phyloP scores from a whole-genome alignment of 2,329 filamentous ascomycete species.

The Fusarium bulbicola region DNA sequence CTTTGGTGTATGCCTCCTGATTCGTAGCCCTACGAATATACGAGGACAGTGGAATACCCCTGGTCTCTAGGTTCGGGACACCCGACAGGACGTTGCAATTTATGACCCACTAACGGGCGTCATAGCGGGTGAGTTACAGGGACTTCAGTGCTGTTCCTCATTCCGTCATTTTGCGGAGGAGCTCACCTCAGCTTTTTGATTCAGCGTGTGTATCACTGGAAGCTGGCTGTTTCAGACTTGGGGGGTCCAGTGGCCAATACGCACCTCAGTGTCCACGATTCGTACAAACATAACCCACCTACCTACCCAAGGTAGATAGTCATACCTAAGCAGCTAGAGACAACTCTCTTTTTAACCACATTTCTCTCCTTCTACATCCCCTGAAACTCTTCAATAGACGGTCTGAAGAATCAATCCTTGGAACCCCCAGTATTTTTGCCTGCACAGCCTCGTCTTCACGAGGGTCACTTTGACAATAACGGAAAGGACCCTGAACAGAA shows the following conservation, averaged over 20 bases:
- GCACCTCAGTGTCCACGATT: background rate
- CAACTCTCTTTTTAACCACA: background rate
- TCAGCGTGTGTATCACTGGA: constrained; percentile 1
- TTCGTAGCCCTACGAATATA: constrained; percentile 4
- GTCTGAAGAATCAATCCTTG: constrained; percentile 2
- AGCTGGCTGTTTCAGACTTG: constrained; percentile 13
- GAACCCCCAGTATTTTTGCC: constrained; percentile 14
- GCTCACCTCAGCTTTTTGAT: constrained; percentile 19
- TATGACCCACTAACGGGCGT: constrained; percentile 26
- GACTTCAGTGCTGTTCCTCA: constrained; percentile 8
- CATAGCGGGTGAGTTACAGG: constrained; percentile 24
- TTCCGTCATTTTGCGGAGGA: constrained; percentile 34
- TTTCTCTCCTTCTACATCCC: background rate
- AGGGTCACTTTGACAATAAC: constrained; percentile 10
- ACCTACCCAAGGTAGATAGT: background rate
- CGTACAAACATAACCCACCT: background rate
- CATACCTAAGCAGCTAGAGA: constrained; percentile 1
- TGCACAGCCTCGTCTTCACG: constrained; percentile 42
- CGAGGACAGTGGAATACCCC: background rate
- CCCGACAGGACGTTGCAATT: constrained; percentile 1
- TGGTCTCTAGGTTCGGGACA: background rate
- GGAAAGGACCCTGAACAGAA: constrained; percentile 21
- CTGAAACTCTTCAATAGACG: constrained; percentile 5
- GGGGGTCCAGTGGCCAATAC: background rate
- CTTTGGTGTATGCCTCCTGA: background rate